These are phyloP conservation scores for Ceratocystis variospora DNA, from an alignment of 2,329 filamentous ascomycete species.

Conservation along the genomic window DNA sequence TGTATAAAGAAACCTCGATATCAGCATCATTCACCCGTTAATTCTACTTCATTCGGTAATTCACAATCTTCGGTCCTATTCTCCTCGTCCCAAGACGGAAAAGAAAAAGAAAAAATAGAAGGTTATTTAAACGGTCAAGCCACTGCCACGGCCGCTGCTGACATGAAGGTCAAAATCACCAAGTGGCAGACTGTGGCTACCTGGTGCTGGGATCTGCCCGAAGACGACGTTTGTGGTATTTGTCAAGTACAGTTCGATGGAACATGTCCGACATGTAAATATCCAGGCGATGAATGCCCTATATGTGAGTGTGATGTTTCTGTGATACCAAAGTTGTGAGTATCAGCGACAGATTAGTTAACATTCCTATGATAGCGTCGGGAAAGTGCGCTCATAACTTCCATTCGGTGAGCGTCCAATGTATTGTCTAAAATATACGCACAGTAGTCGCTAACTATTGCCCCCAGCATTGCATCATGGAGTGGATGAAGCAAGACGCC, in stretches of 20 bases:
- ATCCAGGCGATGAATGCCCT: constrained; percentile 88
- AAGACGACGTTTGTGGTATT: constrained; percentile 96
- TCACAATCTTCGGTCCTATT: too few relatives aligned
- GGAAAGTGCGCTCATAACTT: constrained; percentile 97
- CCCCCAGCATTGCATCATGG: constrained; percentile 74
- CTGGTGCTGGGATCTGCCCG: constrained; percentile 95
- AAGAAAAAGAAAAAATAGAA: not conserved
- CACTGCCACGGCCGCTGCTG: not conserved
- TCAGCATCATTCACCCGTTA: too few relatives aligned
- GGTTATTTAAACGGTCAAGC: not conserved
- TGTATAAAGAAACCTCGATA: not conserved
- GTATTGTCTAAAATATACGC: not conserved
- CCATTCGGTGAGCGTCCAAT: constrained; percentile 58
- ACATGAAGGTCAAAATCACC: constrained; percentile 90
- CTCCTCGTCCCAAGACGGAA: too few relatives aligned
- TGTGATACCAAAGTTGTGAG: not conserved
- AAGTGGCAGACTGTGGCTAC: constrained; percentile 89
- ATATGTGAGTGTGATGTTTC: constrained; percentile 48
- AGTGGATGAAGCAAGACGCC: constrained; percentile 92
- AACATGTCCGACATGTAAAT: constrained; percentile 96
- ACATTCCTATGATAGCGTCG: constrained; percentile 48
- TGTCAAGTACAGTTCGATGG: constrained; percentile 97
- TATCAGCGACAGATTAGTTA: constrained; percentile 5
- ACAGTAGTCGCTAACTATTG: constrained; percentile 20
- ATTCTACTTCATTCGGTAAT: too few relatives aligned